A percentile compares a stretch with the other conserved stretches of the same genome.
These are phyloP conservation scores for Coemansia interrupta DNA, from an alignment of 192 early-diverging fungal species.

Conservation along the genomic window DNA sequence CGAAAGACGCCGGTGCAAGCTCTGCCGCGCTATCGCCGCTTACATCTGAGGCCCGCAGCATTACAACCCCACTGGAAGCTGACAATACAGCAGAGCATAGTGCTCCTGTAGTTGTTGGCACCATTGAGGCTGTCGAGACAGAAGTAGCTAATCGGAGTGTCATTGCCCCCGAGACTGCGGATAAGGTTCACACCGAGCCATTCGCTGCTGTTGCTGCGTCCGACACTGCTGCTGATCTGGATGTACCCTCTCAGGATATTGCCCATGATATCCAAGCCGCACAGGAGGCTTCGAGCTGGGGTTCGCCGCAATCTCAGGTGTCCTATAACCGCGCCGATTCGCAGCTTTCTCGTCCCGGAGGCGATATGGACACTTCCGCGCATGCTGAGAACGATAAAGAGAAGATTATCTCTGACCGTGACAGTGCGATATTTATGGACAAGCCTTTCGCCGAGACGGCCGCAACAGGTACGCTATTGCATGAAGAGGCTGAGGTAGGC, in stretches of 20 bases:
- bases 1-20: too few species aligned
- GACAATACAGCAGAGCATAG: too few species aligned
- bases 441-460: slow-evolving; percentile 9
- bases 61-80: not conserved
- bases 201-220: not conserved
- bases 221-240: not conserved
- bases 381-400: slow-evolving; percentile 5
- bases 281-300: slow-evolving; percentile 14
- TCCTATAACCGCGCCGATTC: slow-evolving; percentile 43
- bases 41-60: not conserved
- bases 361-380: slow-evolving; percentile 1
- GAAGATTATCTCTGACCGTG: slow-evolving; percentile 23
- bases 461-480: not conserved
- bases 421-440: slow-evolving; percentile 45
- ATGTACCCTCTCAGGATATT: not conserved
- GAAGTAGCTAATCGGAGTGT: not conserved
- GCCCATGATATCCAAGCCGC: not conserved
- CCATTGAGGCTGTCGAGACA: slow-evolving; percentile 6
- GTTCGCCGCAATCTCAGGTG: slow-evolving; percentile 35
- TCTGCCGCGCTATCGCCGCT: too few species aligned
- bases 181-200: slow-evolving; percentile 17
- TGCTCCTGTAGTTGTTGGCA: too few species aligned
- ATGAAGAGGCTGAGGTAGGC: not conserved
- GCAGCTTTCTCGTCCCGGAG: slow-evolving; percentile 21
- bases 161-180: not conserved